phyloP scores from a whole-genome alignment of 345 rosid genomes.

The Citropsis articulata region DNA sequence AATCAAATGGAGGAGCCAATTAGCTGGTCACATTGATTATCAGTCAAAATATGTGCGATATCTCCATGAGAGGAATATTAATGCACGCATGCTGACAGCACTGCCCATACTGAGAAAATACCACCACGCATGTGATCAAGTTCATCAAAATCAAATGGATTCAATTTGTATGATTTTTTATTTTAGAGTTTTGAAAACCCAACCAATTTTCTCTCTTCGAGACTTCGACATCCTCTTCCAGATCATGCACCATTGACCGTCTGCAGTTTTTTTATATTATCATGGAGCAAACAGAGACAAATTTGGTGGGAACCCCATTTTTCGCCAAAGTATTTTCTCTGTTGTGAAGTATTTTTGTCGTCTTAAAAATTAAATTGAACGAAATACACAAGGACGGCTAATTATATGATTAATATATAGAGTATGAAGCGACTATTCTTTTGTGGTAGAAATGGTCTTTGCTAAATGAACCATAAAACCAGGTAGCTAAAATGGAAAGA shows the following conservation, averaged over 20 bases:
- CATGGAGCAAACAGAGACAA: background rate
- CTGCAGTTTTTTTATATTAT: background rate
- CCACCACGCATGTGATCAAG: too few relatives aligned
- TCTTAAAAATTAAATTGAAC: background rate
- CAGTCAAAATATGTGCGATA: too few relatives aligned
- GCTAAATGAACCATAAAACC: background rate
- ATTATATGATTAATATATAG: too few relatives aligned
- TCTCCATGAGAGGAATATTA: too few relatives aligned
- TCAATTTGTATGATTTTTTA: too few relatives aligned
- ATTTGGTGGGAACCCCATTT: constrained; percentile 4
- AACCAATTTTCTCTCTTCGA: too few relatives aligned
- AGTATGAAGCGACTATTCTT: background rate
- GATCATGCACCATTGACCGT: background rate
- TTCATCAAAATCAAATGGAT: too few relatives aligned
- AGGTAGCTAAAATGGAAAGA: constrained; percentile 10
- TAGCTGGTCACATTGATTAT: too few relatives aligned
- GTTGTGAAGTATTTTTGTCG: background rate
- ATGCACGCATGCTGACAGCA: too few relatives aligned
- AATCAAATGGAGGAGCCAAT: too few relatives aligned
- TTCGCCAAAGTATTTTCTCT: background rate
- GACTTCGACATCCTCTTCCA: background rate
- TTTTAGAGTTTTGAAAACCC: too few relatives aligned
- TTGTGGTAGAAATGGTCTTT: background rate
- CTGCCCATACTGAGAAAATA: too few relatives aligned
- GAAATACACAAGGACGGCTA: background rate